These are phyloP conservation scores for Tylopilus sp. DNA, from an alignment of 1,284 basidiomycete species.

Conservation along the genomic window DNA sequence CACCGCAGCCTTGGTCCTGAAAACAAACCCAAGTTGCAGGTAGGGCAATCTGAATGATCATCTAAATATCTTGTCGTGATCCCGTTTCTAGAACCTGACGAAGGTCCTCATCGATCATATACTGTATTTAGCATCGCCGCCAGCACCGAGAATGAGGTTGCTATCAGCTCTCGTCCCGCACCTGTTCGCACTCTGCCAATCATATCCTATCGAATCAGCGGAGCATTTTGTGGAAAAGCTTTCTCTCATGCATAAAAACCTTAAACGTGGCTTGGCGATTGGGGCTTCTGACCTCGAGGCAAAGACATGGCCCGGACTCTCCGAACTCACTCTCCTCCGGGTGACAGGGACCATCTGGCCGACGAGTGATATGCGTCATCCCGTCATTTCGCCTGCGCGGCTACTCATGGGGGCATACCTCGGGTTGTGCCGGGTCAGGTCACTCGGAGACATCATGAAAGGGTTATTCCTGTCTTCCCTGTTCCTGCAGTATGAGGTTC, in stretches of 20 bases:
- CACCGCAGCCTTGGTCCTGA: slow-evolving; percentile 88
- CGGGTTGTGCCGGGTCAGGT: slow-evolving; percentile 77
- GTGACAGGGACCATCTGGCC: slow-evolving; percentile 85
- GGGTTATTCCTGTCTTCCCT: slow-evolving; percentile 90
- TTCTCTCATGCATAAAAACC: slow-evolving; percentile 90
- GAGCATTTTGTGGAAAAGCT: slow-evolving; percentile 83
- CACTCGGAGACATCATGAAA: slow-evolving; percentile 71
- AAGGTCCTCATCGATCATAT: slow-evolving; percentile 91
- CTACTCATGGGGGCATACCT: slow-evolving; percentile 92
- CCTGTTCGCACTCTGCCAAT: slow-evolving; percentile 72
- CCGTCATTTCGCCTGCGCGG: slow-evolving; percentile 82
- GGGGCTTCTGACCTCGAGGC: slow-evolving; percentile 63
- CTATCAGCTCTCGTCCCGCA: slow-evolving; percentile 79
- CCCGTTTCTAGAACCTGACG: slow-evolving; percentile 55
- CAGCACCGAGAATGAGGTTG: slow-evolving; percentile 55
- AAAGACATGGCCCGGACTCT: slow-evolving; percentile 84
- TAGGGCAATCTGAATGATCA: slow-evolving; percentile 31
- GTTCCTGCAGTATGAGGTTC: slow-evolving; percentile 76
- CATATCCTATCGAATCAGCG: slow-evolving; percentile 81
- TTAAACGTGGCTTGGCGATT: slow-evolving; percentile 78
- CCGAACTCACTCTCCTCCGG: slow-evolving; percentile 83
- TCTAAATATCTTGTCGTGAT: slow-evolving; percentile 7
- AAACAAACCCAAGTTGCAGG: slow-evolving; percentile 92
- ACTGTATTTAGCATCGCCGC: slow-evolving; percentile 70
- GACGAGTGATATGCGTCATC: slow-evolving; percentile 91